Base-by-base conservation (phyloP, 2,329 filamentous ascomycete species). In the Alternaria burnsii region DNA sequence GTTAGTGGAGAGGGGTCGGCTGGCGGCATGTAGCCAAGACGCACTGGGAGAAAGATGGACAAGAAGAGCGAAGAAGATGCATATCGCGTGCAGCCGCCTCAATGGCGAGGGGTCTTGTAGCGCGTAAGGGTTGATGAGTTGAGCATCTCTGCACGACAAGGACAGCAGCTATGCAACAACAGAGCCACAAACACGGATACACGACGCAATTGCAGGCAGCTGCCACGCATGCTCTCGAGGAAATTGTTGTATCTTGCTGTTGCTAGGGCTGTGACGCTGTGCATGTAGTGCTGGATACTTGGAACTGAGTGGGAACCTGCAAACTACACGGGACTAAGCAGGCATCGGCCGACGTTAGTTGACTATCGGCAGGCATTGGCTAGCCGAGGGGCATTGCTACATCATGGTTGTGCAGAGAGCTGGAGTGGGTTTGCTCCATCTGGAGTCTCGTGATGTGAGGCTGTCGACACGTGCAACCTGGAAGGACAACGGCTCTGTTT, bases 11-110 rank as follows among this genome's bases (percentile, higher is more conserved):
- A 63, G 58, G 59, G 57, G 58, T 58, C 56, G 58, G 61, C 65
- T 61, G 64, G 61, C 67, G 63, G 63, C 67, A 66, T 60, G 59
- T 22, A 59, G 69, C 69, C 69, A 71, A 71, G 67, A 52, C 46
- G 61, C 66, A 65, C 55, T 67, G 54, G 44, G 62, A 48, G 59
- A 65, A 65, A 44, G 43, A 55, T 59, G 41, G 64, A 53, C 40
- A 61, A 52, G 43, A 32, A 44, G 52, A 50, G 41, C 46, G 55
- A 52, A 40, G 47, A 59, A 43, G 53, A 60, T 56, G 64, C 63
- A 63, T 65, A 64, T 64, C 55, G 63, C 65, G 59, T 64, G 62
- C 65, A 68, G 59, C 47, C 59, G 59, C 62, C 57, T 44, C 55
- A 67, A 55, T 59, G 52, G 61, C 61, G 54, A 52, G 55, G 38